Evolutionary conservation across 129 eudicot species (phyloP).

Genomic region (Helianthus annuus): DNA sequence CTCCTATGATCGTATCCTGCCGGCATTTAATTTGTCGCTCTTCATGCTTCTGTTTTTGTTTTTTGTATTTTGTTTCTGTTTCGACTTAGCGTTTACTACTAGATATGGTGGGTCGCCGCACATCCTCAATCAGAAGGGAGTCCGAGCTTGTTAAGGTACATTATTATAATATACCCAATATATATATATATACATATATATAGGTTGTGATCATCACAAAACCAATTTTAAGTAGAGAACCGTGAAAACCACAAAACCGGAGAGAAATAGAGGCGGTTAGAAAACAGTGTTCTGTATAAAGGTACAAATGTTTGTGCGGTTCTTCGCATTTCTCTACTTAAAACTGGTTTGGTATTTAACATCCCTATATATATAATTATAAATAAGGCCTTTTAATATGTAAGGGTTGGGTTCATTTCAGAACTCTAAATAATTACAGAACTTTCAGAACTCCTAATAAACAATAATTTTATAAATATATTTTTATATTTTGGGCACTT

Average conservation of each 20-base stretch:
- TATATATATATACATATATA: not conserved
- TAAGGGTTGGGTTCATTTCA: too few species aligned
- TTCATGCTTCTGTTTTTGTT: slow-evolving; percentile 4
- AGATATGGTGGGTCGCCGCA: slow-evolving; percentile 99
- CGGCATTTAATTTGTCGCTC: not conserved
- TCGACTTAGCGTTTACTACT: slow-evolving; percentile 40
- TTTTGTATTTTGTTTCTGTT: slow-evolving; percentile 2
- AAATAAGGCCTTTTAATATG: not conserved
- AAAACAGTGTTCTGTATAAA: not conserved
- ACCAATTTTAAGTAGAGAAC: too few species aligned
- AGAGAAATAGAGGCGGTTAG: not conserved
- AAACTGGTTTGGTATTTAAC: not conserved
- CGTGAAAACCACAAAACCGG: too few species aligned
- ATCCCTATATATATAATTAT: not conserved
- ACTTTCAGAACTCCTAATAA: too few species aligned
- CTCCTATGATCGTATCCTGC: slow-evolving; percentile 96
- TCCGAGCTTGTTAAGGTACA: slow-evolving; percentile 80
- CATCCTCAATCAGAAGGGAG: slow-evolving; percentile 97
- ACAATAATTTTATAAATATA: too few species aligned
- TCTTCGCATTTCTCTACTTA: not conserved
- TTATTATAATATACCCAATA: not conserved
- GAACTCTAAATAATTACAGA: too few species aligned
- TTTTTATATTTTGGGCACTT: too few species aligned
- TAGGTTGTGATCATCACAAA: too few species aligned
- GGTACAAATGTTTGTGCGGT: not conserved